Base-by-base conservation (phyloP, 345 rosid species). In the Brassica cretica region DNA sequence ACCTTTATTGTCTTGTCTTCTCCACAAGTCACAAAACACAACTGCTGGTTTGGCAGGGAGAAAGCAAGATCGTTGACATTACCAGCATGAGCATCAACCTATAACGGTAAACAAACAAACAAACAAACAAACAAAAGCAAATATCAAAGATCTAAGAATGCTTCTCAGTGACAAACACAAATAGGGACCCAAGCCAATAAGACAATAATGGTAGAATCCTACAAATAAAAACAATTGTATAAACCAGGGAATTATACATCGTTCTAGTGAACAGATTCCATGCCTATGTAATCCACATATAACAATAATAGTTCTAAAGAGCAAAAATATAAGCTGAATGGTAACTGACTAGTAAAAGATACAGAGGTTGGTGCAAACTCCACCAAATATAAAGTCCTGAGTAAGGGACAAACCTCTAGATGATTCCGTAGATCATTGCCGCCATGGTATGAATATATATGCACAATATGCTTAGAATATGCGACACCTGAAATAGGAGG, bases 391-490 rank as follows among this genome's bases (percentile, higher is more conserved):
- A 80, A 76, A 61, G 39, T 78, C n/a, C 18, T 33, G 77, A 80
- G 60, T 56, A 60, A 46, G 72, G 58, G 55, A 68, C 76, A 72
- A 41, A 88, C 94, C 89, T 89, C 91, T 66, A 86, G 56, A 70
- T 82, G 88, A 29, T 84, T 86, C 78, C 85, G 77, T 56, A 86
- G 68, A 25, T 89, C 87, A 8, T 69, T 83, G 67, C 78, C 81
- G 51, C 82, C 85, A 84, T 88, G 83, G 78, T 87, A 89, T 30
- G 89, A 71, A 82, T 86, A 89, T 44, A 90, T 73, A 68, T 92
- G 97, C 81, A 92, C 96, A 56, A 92, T 81, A 84, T 93, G 87
- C 78, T 88, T 93, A 4, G 96, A 90, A 82, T 80, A 90, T 60
- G 97, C 97, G 78, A 90, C 90, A 65, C 96, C 97, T 90, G 73